Evolutionary conservation across 768 basidiomycete species (phyloP).

Genomic region (Coprinellus aureogranulatus): DNA sequence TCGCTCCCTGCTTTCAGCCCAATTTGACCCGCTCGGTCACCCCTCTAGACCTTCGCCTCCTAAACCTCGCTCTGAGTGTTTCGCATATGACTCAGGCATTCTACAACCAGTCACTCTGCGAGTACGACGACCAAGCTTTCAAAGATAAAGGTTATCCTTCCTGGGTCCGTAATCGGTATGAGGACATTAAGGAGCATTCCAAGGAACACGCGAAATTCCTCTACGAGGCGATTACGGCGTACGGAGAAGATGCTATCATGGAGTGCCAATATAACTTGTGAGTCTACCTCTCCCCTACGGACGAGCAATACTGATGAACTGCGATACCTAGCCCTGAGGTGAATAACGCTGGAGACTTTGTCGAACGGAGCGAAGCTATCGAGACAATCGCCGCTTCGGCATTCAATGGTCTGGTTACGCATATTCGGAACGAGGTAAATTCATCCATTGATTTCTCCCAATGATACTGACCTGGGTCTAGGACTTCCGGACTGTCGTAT

Average conservation of each 20-base stretch:
- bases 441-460: background rate
- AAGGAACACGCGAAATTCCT: slow-evolving; percentile 44
- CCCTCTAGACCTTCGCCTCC: slow-evolving; percentile 27
- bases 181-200: slow-evolving; percentile 57
- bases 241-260: slow-evolving; percentile 36
- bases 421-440: slow-evolving; percentile 41
- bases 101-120: slow-evolving; percentile 41
- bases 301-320: background rate
- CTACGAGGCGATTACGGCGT: slow-evolving; percentile 40
- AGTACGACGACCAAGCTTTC: slow-evolving; percentile 48
- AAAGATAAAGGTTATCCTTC: slow-evolving; percentile 42
- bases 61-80: slow-evolving; percentile 49
- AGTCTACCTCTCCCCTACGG: slow-evolving; percentile 14
- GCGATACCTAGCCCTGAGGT: slow-evolving; percentile 34
- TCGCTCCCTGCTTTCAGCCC: too few relatives aligned
- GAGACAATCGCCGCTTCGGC: slow-evolving; percentile 58
- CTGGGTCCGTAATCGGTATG: slow-evolving; percentile 49
- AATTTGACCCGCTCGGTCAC: too few relatives aligned
- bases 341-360: slow-evolving; percentile 46
- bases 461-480: too few relatives aligned
- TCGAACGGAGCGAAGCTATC: slow-evolving; percentile 47
- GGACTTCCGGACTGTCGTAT: slow-evolving; percentile 50
- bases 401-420: slow-evolving; percentile 56
- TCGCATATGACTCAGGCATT: slow-evolving; percentile 48
- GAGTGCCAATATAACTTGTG: slow-evolving; percentile 63